phyloP scores from a whole-genome alignment of 1,284 basidiomycete species.

The Heterobasidion irregulare region DNA sequence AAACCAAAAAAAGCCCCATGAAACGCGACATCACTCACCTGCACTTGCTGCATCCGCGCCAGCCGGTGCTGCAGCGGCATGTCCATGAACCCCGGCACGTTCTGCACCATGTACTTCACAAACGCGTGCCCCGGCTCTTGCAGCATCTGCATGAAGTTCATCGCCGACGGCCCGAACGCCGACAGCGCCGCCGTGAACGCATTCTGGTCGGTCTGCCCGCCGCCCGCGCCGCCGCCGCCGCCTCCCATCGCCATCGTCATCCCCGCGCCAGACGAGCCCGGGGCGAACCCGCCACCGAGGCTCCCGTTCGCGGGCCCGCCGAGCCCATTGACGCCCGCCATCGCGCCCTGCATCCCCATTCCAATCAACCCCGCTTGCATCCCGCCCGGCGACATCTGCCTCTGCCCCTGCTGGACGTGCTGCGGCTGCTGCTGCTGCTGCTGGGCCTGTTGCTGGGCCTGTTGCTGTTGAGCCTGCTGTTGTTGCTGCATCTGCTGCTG shows the following conservation, averaged over 20 bases:
- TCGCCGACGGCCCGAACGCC: conserved; percentile 22
- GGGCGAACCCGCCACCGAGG: not conserved
- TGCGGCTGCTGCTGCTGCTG: conserved; percentile 3
- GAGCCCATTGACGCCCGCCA: conserved; percentile 5
- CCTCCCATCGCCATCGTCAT: not conserved
- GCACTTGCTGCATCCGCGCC: conserved; percentile 44
- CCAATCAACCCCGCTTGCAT: conserved; percentile 37
- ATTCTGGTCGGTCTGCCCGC: not conserved
- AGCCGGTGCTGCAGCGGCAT: conserved; percentile 48
- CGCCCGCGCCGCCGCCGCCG: conserved; percentile 1
- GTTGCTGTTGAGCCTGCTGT: conserved; percentile 21
- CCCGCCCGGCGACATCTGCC: conserved; percentile 22
- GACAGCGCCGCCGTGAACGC: conserved; percentile 9
- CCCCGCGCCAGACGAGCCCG: not conserved
- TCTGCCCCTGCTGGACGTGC: conserved; percentile 20
- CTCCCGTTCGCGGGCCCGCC: not conserved
- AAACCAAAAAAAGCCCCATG: not conserved
- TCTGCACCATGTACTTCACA: conserved; percentile 41
- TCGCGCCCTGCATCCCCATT: conserved; percentile 6
- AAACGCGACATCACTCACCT: conserved; percentile 29
- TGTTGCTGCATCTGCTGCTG: not conserved
- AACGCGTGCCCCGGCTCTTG: conserved; percentile 51
- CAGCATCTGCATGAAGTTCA: conserved; percentile 33
- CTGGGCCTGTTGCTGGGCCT: conserved; percentile 29
- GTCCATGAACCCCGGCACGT: conserved; percentile 43